Evolutionary conservation across 371 early-diverging fungal genomes (phyloP), one percentile per base, ranked within the genome.

Genomic region (Entomophthora muscae): DNA sequence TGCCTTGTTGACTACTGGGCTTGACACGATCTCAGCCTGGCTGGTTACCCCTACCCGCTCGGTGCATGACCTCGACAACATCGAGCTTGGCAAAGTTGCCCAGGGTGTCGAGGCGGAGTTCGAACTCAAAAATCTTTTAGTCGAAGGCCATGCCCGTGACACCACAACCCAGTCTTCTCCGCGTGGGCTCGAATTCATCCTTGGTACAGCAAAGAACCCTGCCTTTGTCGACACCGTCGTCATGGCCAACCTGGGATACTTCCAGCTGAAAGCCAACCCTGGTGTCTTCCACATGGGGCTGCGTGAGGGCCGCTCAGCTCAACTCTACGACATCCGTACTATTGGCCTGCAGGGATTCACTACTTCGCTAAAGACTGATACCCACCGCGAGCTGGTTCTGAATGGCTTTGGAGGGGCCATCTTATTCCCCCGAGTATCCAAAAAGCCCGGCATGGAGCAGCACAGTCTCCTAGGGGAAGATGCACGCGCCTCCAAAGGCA

Each of bases 161-260:
- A 68, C 76, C 1, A 69, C 71, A 12, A 74, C 73, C 24, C 77
- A 76, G 51, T 66, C 71, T 2, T 86, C 95, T 2, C 93, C 95
- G 52, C 85, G 91, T 13, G 95, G 95, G 0, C 77, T 90, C 5
- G 91, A 97, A 69, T 86, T 93, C 57, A 76, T 85, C 7, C 81
- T 96, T 17, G 89, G 87, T 12, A 84, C 88, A 17, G 68, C 69
- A 0, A 65, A 70, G 0, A 64, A 77, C 1, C 73, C 80, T 3
- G 71, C 69, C 0, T 77, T 79, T 52, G 84, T 83, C 0, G 95
- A 93, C 66, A 95, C 95, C 1, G 87, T 93, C 42, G 91, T 95
- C 1, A 96, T 96, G 97, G 90, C 91, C 32, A 96, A 96, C 63
- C 75, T 93, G 23, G 97, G 97, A 0, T 96, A 96, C 67, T 78